Conservation (phyloP, 176 grass and related monocot genomes). For the Avena atlantica region DNA sequence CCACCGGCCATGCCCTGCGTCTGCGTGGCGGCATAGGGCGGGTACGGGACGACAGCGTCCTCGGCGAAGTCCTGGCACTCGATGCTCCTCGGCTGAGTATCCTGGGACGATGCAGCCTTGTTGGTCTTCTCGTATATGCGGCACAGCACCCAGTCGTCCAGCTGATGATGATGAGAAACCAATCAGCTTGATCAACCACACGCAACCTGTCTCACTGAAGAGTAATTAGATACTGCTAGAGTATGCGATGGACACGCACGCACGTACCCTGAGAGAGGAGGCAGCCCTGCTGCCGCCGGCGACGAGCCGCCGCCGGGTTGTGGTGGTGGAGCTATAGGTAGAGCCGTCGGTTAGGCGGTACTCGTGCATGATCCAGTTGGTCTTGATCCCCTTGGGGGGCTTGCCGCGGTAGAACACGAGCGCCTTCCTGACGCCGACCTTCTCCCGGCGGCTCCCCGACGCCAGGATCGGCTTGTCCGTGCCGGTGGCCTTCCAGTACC, state of each 20-base stretch:
- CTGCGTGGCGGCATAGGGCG: neutral
- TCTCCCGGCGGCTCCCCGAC: constrained; percentile 36
- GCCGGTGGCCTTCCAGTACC: constrained; percentile 97
- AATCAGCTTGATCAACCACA: neutral
- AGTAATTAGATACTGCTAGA: too few relatives aligned
- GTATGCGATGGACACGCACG: neutral
- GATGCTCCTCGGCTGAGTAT: constrained; percentile 21
- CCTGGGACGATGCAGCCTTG: constrained; percentile 34
- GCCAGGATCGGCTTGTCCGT: constrained; percentile 83
- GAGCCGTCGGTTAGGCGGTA: constrained; percentile 56
- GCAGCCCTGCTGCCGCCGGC: constrained; percentile 37
- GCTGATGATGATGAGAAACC: constrained; percentile 46
- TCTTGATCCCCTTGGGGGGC: constrained; percentile 82
- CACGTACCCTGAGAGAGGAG: constrained; percentile 74
- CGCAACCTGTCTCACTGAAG: too few relatives aligned
- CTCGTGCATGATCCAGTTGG: constrained; percentile 98
- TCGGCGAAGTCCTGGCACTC: constrained; percentile 65
- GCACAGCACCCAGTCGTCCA: constrained; percentile 98
- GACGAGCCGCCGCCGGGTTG: neutral
- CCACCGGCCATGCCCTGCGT: constrained; percentile 8
- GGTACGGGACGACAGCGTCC: constrained; percentile 44
- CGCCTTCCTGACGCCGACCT: constrained; percentile 88
- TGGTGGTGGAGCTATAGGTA: constrained; percentile 6
- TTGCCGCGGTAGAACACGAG: constrained; percentile 93
- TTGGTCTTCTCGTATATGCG: constrained; percentile 97